Base-by-base conservation (phyloP, 1,284 basidiomycete genomes). In the Boletus holoroseus region DNA sequence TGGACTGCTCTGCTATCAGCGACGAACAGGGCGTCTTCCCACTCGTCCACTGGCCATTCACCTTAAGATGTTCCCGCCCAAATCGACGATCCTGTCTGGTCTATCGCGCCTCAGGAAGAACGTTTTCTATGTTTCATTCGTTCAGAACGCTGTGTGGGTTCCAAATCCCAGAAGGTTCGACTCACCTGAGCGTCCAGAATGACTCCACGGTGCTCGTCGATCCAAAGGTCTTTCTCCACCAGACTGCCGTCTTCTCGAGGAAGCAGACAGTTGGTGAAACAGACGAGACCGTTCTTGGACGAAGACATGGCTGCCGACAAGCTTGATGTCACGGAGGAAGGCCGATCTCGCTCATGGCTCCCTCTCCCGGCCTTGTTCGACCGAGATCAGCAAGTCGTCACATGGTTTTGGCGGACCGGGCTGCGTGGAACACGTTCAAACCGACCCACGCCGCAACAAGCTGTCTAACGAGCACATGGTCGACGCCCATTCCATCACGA, bases 251-350 rank as follows among this genome's bases (percentile, higher is more conserved):
- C 86, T 62, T 91, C 85, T 53, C 76, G 78, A 2, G 85, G 81
- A 31, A 91, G 72, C 50, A 85, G 69, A 60, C 90, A 90, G 68
- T 92, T 91, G 20, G 89, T 92, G 69, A 92, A 91, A 69, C 90
- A 88, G 48, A 91, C 70, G 20, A 91, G 73, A 40, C 78, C 79
- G 66, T 88, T 88, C 8, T 73, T 47, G 38, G 77, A 72, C 50
- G 53, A 40, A 26, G 61, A 50, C 61, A 67, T 62, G 61, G 37
- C 18, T 24, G 30, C 34, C 35, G 38, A 56, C 45, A 34, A 42
- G 41, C 31, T 61, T 40, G 24, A 41, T 7, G 51, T 44, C 42
- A 27, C 40, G 38, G 12, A 28, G 44, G 41, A 63, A 47, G 50
- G 36, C 20, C 16, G 35, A 16, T 31, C 16, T 31, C 35, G 42